Conservation (phyloP, 176 grass and related monocot species). For the Triticum urartu region DNA sequence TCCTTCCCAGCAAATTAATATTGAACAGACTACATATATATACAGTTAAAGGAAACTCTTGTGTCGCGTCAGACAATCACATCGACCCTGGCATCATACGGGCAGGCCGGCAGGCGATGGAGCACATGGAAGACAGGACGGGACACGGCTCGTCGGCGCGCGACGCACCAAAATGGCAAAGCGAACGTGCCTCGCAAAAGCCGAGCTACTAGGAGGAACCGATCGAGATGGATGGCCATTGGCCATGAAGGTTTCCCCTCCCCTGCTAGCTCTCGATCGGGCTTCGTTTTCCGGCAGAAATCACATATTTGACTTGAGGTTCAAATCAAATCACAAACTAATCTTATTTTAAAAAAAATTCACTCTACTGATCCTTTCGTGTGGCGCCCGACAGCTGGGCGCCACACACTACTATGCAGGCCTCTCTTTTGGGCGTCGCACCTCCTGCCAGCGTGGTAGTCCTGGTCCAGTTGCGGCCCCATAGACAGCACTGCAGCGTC, state of each 20-base stretch:
- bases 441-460: too few relatives aligned
- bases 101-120: not conserved
- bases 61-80: slow-evolving; percentile 3
- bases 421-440: too few relatives aligned
- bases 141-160: slow-evolving; percentile 10
- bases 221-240: not conserved
- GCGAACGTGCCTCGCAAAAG: slow-evolving; percentile 13
- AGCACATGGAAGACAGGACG: slow-evolving; percentile 26
- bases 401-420: too few relatives aligned
- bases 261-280: not conserved
- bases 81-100: slow-evolving; percentile 1
- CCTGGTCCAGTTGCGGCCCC: too few relatives aligned
- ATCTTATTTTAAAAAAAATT: too few relatives aligned
- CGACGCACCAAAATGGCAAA: slow-evolving; percentile 30
- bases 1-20: not conserved
- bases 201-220: not conserved
- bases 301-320: too few relatives aligned
- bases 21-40: not conserved
- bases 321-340: too few relatives aligned
- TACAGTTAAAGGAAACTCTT: not conserved
- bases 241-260: not conserved
- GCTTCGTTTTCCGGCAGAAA: too few relatives aligned
- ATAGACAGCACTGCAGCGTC: too few relatives aligned
- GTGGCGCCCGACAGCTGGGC: too few relatives aligned
- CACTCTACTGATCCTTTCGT: too few relatives aligned